These are phyloP conservation scores for Coemansia erecta DNA, from an alignment of 192 early-diverging fungal genomes.

Conservation along the genomic window DNA sequence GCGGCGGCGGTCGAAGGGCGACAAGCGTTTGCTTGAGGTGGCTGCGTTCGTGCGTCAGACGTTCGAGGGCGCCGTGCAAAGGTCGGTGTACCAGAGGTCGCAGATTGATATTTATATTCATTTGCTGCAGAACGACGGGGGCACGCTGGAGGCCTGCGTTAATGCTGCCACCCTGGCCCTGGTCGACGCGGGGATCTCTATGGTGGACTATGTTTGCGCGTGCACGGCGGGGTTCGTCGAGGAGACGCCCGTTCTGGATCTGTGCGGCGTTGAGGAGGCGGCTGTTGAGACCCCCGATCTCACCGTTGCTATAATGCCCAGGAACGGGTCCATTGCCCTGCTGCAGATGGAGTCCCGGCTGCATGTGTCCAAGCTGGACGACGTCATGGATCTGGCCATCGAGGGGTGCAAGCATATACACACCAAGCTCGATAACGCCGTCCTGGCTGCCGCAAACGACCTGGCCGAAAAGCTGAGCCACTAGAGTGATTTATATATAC, in stretches of 20 bases:
- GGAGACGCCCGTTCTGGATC: constrained; percentile 67
- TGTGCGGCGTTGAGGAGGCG: constrained; percentile 87
- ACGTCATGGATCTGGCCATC: constrained; percentile 44
- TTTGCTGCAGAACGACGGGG: constrained; percentile 92
- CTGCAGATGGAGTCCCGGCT: constrained; percentile 87
- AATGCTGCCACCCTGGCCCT: constrained; percentile 83
- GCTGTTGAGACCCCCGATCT: constrained; percentile 79
- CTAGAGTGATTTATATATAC: no score
- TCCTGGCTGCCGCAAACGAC: constrained; percentile 44
- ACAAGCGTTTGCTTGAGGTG: constrained; percentile 89
- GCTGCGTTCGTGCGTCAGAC: constrained; percentile 82
- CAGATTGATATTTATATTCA: constrained; percentile 94
- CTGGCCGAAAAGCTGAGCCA: constrained; percentile 43
- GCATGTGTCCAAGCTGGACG: constrained; percentile 67
- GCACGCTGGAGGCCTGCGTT: constrained; percentile 72
- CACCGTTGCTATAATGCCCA: constrained; percentile 81
- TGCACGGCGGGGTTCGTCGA: constrained; percentile 84
- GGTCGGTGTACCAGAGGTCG: constrained; percentile 73
- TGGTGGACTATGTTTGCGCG: constrained; percentile 83
- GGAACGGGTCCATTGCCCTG: constrained; percentile 78
- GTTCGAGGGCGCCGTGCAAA: constrained; percentile 85
- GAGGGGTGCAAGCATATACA: constrained; percentile 56
- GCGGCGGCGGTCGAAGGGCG: constrained; percentile 75
- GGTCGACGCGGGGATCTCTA: constrained; percentile 78
- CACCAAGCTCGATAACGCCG: constrained; percentile 47